Base-by-base conservation (phyloP, 345 rosid genomes). In the Rhodamnia rubescens region DNA sequence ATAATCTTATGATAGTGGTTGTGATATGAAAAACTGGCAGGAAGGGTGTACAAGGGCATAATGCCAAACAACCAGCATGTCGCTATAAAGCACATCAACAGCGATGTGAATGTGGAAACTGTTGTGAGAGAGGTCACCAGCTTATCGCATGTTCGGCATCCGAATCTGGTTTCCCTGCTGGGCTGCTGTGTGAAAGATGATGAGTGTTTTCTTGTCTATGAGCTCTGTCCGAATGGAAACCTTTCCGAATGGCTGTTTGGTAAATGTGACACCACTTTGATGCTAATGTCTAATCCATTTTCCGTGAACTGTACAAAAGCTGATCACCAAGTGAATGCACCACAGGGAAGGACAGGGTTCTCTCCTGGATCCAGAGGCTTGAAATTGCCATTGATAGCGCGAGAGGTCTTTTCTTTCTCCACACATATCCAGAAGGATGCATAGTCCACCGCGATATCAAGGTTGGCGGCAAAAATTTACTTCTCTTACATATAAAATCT, bases 371-470 rank as follows among this genome's bases (percentile, higher is more conserved):
- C 40, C 89, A 83, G 82, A 91, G 93, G 90, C 90, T 92, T 53
- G 78, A 89, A 89, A 91, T 91, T 75, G 92, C 95, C 6, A 87
- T 91, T 22, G 92, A 83, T 69, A 83, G 90, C 49, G 90, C 92
- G 75, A 86, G 88, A 51, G 93, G 89, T 29, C 95, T 92, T 84
- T 53, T 58, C 85, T 91, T 90, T 85, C 93, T 92, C 53, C 95
- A 91, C 54, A 87, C 92, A 81, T 88, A 88, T 61, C 85, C 92
- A 22, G 90, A 90, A 87, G 92, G 92, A 57, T 90, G 93, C 89
- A 90, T 92, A 55, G 92, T 91, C 86, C 95, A 91, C 81, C 89
- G 93, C 0, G 93, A 92, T 85, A 85, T 92, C 83, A 92, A 92
- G 93, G 94, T 91, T 40, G 9, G 53, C 11, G 5, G 20, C 44